phyloP scores from a whole-genome alignment of 331 rosid genomes.

The Quercus tomentella region DNA sequence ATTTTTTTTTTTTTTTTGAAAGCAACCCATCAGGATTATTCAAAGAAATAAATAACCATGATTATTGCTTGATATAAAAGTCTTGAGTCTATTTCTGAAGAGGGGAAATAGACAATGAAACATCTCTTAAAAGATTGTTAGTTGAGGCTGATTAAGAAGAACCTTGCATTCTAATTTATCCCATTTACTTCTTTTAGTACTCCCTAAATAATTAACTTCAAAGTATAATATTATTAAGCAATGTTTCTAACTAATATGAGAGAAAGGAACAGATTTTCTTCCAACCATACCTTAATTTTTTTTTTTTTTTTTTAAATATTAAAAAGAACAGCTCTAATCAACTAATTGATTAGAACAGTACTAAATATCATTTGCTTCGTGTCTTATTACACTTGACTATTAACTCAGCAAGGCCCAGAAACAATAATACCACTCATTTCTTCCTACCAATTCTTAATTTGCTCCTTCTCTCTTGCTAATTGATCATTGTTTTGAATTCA shows the following conservation, averaged over 20 bases:
- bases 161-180: slow-evolving; percentile 37
- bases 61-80: not conserved
- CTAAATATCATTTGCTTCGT: too few relatives aligned
- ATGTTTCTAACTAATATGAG: not conserved
- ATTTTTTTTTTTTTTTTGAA: too few relatives aligned
- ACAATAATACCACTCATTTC: too few relatives aligned
- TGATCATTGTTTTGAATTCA: too few relatives aligned
- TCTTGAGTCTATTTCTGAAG: not conserved
- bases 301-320: too few relatives aligned
- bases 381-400: too few relatives aligned
- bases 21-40: too few relatives aligned
- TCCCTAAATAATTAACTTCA: not conserved
- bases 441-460: too few relatives aligned
- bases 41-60: not conserved
- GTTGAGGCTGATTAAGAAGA: not conserved
- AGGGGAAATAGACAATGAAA: not conserved
- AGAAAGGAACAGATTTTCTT: not conserved
- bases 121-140: not conserved
- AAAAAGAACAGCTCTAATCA: too few relatives aligned
- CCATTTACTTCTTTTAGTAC: not conserved
- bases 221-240: not conserved
- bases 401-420: too few relatives aligned
- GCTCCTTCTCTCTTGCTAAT: too few relatives aligned
- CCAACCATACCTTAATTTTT: not conserved
- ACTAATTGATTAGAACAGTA: too few relatives aligned